Evolutionary conservation across 164 flowering plant species (phyloP).

Genomic region (Magnolia officinalis): DNA sequence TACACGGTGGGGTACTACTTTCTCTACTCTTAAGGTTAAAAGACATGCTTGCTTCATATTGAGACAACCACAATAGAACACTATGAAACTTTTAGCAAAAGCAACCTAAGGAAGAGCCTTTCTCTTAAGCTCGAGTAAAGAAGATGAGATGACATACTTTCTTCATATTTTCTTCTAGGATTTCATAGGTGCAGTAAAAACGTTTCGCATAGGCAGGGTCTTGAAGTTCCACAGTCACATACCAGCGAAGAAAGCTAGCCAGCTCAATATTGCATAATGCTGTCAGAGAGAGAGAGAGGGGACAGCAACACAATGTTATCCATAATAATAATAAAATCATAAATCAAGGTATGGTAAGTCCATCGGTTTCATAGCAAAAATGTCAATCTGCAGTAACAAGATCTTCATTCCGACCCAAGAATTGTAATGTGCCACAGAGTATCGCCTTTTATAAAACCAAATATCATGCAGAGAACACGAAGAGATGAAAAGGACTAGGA

Average conservation of each 20-base stretch:
- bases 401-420: background rate
- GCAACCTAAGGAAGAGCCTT: background rate
- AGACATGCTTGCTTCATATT: background rate
- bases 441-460: too few relatives aligned
- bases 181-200: conserved; percentile 83
- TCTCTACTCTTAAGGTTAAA: background rate
- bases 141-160: conserved; percentile 47
- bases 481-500: background rate
- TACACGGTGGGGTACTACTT: background rate
- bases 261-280: conserved; percentile 84
- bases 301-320: too few relatives aligned
- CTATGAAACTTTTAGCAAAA: background rate
- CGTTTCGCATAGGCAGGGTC: conserved; percentile 95
- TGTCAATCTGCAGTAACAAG: background rate
- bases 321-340: too few relatives aligned
- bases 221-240: conserved; percentile 95
- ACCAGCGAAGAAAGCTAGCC: conserved; percentile 99
- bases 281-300: conserved; percentile 27
- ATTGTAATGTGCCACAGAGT: background rate
- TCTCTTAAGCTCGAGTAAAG: background rate
- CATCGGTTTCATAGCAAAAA: background rate
- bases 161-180: conserved; percentile 83
- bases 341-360: background rate
- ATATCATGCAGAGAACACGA: too few relatives aligned
- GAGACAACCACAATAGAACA: background rate